Evolutionary conservation across 352 stramenopile species (phyloP), one percentile per base, ranked within the genome.

Genomic region (Plasmopara viticola): DNA sequence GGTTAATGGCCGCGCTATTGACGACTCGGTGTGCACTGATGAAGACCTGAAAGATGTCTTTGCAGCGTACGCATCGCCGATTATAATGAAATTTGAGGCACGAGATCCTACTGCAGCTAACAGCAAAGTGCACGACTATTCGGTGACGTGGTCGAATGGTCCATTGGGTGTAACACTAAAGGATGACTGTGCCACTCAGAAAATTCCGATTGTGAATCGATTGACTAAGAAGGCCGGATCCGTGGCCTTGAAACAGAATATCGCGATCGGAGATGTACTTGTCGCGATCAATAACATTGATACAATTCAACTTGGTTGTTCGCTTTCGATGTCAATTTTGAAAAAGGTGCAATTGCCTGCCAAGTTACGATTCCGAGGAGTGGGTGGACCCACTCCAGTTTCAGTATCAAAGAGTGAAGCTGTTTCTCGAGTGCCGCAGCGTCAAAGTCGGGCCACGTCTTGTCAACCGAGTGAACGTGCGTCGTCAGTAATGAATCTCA

Each of bases 281-380:
- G 82, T 90, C 41, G 78, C 83, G 30, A 94, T 94, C 58, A 94
- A 94, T 70, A 94, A 94, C 60, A 94, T 94, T 25, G 83, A 94
- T 51, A 94, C 83, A 14, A 90, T 94, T 52, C 81, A 90, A 60
- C 67, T 94, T 29, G 83, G 83, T 28, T 94, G 83, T 51, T 90
- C 83, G 43, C 61, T 94, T 18, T 90, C 80, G 29, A 94, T 94
- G 83, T 94, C 83, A 25, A 90, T 94, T 48, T 54, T 94, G 17
- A 94, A 94, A 62, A 94, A 94, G 53, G 83, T 94, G 37, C 83
- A 94, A 40, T 51, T 94, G 18, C 83, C 83, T 2, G 83, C 83
- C 2, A 90, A 87, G 59, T 72, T 94, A 7, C 79, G 78, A 48
- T 94, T 94, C 61, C 83, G 83, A 13, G 83, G 83, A 61, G 80